Evolutionary conservation across 805 yeast species (phyloP), one percentile per base, ranked within the genome.

Genomic region (Scheffersomyces spartinae): DNA sequence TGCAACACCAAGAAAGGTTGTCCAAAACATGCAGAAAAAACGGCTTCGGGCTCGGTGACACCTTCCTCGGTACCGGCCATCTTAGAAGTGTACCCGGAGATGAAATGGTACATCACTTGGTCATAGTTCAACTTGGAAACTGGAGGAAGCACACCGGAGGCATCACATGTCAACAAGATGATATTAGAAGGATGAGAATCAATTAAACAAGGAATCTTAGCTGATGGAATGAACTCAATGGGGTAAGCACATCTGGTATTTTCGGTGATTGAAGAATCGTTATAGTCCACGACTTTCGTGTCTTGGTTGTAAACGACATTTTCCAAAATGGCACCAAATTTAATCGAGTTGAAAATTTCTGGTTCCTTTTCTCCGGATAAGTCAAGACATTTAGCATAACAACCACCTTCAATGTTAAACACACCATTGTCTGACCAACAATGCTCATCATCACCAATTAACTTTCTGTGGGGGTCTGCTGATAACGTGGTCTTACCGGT

Each of bases 21-120:
- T 51, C 97, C 98, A 56, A 86, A 88, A 68, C 98, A 88, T 28
- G 98, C 95, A 34, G 95, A 82, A 74, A 88, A 88, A 11, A 95
- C 84, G 30, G 96, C 95, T 59, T 82, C 85, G 35, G 98, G 97
- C 64, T 88, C 96, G 35, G 96, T 86, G 39, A 88, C 83, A 60
- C 98, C 98, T 56, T 83, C 93, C 64, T 88, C 98, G 27, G 98
- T 88, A 56, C 97, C 97, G 35, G 98, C 95, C 94, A 88, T 88
- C 74, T 91, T 88, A 29, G 97, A 88, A 35, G 98, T 88, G 72
- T 88, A 88, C 47, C 98, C 98, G 37, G 94, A 80, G 44, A 88
- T 88, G 64, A 88, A 88, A 64, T 88, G 97, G 71, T 91, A 88
- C 97, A 91, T 88, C 39, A 88, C 97, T 64, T 88, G 97, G 43